Evolutionary conservation across 2,329 filamentous ascomycete species (phyloP).

Genomic region (Sporothrix globosa): DNA sequence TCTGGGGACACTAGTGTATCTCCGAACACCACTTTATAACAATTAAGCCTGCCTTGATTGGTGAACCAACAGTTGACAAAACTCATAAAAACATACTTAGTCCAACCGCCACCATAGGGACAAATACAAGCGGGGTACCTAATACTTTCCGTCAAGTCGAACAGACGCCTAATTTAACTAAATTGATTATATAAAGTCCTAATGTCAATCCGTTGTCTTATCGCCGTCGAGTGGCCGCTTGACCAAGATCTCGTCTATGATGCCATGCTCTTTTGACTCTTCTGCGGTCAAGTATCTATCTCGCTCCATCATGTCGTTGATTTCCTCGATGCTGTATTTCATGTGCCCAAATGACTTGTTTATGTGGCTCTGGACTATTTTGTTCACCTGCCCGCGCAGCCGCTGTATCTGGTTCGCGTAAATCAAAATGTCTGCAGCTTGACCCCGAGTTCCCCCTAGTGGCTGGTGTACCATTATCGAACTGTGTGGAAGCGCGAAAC

Average conservation of each 20-base stretch:
- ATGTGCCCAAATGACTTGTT: constrained; percentile 75
- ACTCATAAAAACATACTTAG: too few species aligned
- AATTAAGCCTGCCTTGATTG: constrained; percentile 34
- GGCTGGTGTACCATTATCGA: constrained; percentile 98
- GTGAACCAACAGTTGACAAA: not conserved
- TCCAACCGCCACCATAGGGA: too few species aligned
- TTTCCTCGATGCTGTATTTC: constrained; percentile 76
- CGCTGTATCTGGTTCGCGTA: constrained; percentile 96
- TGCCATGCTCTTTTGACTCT: constrained; percentile 86
- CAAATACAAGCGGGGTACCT: too few species aligned
- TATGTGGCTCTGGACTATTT: constrained; percentile 85
- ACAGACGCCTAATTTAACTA: too few species aligned
- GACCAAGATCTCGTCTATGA: constrained; percentile 86
- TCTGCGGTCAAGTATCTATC: constrained; percentile 91
- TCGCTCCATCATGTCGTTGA: constrained; percentile 94
- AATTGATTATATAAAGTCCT: too few species aligned
- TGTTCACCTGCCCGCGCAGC: constrained; percentile 81
- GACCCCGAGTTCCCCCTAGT: constrained; percentile 69
- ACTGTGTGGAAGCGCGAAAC: constrained; percentile 88
- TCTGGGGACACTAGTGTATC: constrained; percentile 27
- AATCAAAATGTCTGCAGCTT: constrained; percentile 83
- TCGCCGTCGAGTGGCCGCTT: constrained; percentile 52
- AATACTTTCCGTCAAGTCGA: too few species aligned
- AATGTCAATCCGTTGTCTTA: too few species aligned
- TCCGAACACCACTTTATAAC: constrained; percentile 13